phyloP scores from a whole-genome alignment of 139 green algal species.

The Chloropicon primus region DNA sequence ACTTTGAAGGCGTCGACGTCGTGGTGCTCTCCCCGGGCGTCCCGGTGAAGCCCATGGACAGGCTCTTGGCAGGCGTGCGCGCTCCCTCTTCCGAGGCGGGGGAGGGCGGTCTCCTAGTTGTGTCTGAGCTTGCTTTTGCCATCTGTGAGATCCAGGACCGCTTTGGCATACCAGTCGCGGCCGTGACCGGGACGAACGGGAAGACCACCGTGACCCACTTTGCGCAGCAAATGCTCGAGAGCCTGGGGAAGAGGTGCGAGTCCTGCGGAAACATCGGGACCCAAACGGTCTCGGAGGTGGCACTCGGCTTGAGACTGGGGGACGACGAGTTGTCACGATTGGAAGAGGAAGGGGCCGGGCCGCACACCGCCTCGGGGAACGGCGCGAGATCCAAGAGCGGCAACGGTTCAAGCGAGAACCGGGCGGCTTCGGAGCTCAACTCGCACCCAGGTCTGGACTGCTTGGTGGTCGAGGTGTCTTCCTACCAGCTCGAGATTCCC shows the following conservation, averaged over 20 bases:
- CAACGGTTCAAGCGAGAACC: background rate
- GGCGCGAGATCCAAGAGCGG: background rate
- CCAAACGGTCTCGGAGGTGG: constrained; percentile 16
- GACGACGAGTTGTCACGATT: too few relatives aligned
- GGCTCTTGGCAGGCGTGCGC: background rate
- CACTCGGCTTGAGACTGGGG: background rate
- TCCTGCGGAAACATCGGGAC: constrained; percentile 27
- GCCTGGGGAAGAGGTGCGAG: constrained; percentile 8
- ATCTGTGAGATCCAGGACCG: constrained; percentile 8
- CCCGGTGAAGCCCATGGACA: constrained; percentile 4
- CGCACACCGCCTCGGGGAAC: background rate
- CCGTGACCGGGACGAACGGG: constrained; percentile 35
- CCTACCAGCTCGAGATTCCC: constrained; percentile 30
- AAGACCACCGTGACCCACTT: constrained; percentile 38
- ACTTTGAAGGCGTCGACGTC: constrained; percentile 7
- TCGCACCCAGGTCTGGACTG: constrained; percentile 1
- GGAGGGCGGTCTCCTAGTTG: constrained; percentile 14
- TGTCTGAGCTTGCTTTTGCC: constrained; percentile 33
- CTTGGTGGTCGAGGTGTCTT: constrained; percentile 30
- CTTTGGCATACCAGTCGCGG: constrained; percentile 12
- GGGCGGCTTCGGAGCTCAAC: too few relatives aligned
- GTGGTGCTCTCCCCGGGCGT: constrained; percentile 26
- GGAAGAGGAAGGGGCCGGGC: background rate
- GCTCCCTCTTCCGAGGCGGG: background rate
- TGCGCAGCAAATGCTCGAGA: constrained; percentile 18